Evolutionary conservation across 2,329 filamentous ascomycete genomes (phyloP).

Genomic region (Penicillium sp.): DNA sequence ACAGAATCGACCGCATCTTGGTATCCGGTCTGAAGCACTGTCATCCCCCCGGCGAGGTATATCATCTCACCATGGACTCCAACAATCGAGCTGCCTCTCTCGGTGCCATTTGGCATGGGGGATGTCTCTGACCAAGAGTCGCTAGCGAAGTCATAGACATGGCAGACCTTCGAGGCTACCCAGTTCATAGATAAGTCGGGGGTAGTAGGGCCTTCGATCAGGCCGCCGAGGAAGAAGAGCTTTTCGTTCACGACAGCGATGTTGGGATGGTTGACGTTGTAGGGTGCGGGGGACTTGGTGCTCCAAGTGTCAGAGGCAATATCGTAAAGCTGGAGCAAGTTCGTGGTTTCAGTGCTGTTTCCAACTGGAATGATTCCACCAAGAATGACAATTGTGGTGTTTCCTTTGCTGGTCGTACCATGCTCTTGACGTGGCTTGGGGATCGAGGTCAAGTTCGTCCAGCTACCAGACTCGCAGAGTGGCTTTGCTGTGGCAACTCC

Average conservation of each 20-base stretch:
- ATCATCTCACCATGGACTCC: constrained; percentile 34
- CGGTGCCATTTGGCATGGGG: constrained; percentile 28
- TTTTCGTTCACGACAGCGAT: too few species aligned
- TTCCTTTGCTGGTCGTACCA: not conserved
- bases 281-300: constrained; percentile 1
- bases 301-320: not conserved
- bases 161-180: constrained; percentile 10
- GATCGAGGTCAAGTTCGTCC: not conserved
- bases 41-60: constrained; percentile 44
- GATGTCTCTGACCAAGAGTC: constrained; percentile 32
- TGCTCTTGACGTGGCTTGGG: not conserved
- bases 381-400: not conserved
- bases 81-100: constrained; percentile 36
- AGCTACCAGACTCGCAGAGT: too few species aligned
- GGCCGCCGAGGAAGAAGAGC: too few species aligned
- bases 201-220: too few species aligned
- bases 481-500: too few species aligned
- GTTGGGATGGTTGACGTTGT: constrained; percentile 2
- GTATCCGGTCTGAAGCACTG: constrained; percentile 17
- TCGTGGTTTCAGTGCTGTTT: too few species aligned
- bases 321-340: not conserved
- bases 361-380: too few species aligned
- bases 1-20: constrained; percentile 23
- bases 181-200: not conserved
- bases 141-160: constrained; percentile 32